Conservation (phyloP, 208 protist species). For the Angomonas ambiguus region DNA sequence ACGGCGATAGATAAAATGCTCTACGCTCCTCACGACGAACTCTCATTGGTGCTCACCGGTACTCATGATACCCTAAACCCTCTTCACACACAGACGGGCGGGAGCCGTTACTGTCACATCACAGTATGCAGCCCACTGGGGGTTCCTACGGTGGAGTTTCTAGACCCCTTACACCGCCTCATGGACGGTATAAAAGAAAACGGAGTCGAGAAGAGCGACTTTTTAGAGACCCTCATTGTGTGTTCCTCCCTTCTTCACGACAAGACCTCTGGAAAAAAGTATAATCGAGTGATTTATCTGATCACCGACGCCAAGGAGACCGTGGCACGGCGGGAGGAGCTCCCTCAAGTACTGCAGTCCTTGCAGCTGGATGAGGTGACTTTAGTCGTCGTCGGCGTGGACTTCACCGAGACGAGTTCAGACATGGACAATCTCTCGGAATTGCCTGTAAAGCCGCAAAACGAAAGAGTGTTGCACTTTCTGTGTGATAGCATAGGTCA, state of each 20-base stretch:
- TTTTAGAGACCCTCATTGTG: conserved; percentile 84
- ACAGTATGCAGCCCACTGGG: conserved; percentile 23
- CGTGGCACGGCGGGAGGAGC: conserved; percentile 62
- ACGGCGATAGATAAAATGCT: conserved; percentile 40
- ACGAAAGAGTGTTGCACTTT: conserved; percentile 53
- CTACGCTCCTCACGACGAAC: conserved; percentile 49
- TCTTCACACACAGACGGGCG: conserved; percentile 15
- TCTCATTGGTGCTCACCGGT: conserved; percentile 65
- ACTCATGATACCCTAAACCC: conserved; percentile 32
- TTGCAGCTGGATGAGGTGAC: conserved; percentile 37
- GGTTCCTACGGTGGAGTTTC: conserved; percentile 13
- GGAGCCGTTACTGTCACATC: conserved; percentile 26
- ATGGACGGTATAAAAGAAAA: background rate
- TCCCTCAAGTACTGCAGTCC: conserved; percentile 35
- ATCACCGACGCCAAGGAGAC: conserved; percentile 74
- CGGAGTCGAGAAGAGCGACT: conserved; percentile 19
- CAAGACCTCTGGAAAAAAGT: conserved; percentile 38
- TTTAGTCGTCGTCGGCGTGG: conserved; percentile 78
- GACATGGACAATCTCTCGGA: conserved; percentile 19
- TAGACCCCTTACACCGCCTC: conserved; percentile 13
- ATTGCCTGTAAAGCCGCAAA: conserved; percentile 39
- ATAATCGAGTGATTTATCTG: conserved; percentile 78
- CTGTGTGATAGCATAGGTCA: conserved; percentile 33
- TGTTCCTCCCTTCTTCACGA: conserved; percentile 68
- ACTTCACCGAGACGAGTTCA: conserved; percentile 32